Evolutionary conservation across 192 early-diverging fungal species (phyloP).

Genomic region (Lobosporangium transversale): DNA sequence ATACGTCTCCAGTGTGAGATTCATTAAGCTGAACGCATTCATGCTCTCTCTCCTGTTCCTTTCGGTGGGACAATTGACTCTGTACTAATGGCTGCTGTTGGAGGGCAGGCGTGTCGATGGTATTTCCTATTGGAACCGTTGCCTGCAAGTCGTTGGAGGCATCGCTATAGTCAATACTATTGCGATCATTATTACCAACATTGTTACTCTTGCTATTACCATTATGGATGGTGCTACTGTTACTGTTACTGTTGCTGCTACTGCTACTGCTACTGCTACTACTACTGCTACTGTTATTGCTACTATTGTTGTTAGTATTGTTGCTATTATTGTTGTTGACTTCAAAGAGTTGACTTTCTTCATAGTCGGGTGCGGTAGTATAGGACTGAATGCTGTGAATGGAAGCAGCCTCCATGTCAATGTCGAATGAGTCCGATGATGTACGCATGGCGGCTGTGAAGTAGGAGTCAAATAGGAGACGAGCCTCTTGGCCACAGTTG

Average conservation of each 20-base stretch:
- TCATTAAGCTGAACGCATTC: no score
- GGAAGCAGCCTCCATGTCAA: slow-evolving; percentile 2
- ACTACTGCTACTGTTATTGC: neutral
- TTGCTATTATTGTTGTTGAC: neutral
- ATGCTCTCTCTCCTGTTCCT: no score
- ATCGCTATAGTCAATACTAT: neutral
- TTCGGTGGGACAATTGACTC: neutral
- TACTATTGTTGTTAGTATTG: neutral
- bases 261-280: neutral
- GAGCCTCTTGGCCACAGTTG: no score
- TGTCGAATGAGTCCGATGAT: neutral
- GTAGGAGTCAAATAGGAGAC: neutral
- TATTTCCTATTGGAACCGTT: neutral
- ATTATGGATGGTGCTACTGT: neutral
- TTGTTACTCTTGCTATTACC: neutral
- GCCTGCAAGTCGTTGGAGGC: neutral
- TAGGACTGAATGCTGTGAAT: slow-evolving; percentile 3
- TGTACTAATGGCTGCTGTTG: neutral
- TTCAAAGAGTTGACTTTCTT: neutral
- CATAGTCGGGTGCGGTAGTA: neutral
- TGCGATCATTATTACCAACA: neutral
- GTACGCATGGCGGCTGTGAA: slow-evolving; percentile 1
- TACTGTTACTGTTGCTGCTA: neutral
- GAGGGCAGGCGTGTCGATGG: neutral
- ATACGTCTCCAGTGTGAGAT: neutral